These are phyloP conservation scores for Plasmodium cynomolgi DNA, from an alignment of 169 alveolate genomes.

Conservation along the genomic window DNA sequence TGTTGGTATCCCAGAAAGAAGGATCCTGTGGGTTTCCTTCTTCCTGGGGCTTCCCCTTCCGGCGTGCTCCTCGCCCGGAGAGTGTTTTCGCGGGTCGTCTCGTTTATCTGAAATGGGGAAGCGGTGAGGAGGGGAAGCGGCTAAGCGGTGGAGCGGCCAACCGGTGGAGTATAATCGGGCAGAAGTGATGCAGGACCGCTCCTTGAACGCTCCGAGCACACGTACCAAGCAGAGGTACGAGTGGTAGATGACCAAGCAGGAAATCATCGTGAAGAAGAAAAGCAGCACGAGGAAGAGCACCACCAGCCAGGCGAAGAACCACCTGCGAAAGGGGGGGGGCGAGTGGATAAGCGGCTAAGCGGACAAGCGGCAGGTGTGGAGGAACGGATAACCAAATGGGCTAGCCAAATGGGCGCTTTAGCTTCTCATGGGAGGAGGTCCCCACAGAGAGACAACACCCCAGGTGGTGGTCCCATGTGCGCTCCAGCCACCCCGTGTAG, in stretches of 20 bases:
- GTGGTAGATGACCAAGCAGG: background rate
- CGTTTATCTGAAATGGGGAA: slow-evolving; percentile 18
- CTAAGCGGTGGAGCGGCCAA: background rate
- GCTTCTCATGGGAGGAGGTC: background rate
- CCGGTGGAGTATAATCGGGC: background rate
- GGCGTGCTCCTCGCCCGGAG: background rate
- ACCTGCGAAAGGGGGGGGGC: background rate
- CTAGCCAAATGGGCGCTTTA: background rate
- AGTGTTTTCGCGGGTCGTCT: slow-evolving; percentile 57
- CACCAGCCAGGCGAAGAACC: background rate
- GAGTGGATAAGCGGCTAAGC: background rate
- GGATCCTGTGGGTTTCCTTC: background rate
- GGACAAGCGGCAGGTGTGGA: background rate
- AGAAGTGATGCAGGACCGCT: background rate
- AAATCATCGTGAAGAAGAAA: background rate
- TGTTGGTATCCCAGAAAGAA: slow-evolving; percentile 29
- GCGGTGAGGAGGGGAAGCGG: background rate
- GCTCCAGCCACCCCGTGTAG: background rate
- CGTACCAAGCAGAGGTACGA: background rate
- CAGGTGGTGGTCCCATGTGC: no score
- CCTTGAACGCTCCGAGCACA: background rate
- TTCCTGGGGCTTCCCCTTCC: background rate
- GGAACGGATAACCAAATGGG: background rate
- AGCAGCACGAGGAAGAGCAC: background rate
- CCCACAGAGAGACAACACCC: background rate